These are phyloP conservation scores for Hondaea fermentalgiana DNA, from an alignment of 108 stramenopile species.

Conservation along the genomic window DNA sequence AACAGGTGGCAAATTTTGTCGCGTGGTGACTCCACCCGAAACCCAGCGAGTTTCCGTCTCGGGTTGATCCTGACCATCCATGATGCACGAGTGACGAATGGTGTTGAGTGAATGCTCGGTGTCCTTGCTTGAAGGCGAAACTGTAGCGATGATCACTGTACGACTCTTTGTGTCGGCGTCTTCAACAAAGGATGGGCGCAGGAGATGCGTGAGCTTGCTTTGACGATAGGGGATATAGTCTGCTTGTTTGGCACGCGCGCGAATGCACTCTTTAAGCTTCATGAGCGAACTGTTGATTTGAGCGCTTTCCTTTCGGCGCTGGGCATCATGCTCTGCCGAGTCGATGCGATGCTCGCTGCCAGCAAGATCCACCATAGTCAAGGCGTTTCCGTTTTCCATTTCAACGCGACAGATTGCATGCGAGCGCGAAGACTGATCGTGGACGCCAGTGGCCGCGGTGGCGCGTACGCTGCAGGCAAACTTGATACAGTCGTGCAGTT, in stretches of 20 bases:
- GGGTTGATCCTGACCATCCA: conserved; percentile 27
- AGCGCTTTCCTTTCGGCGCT: conserved; percentile 27
- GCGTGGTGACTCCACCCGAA: not conserved
- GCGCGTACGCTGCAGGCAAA: not conserved
- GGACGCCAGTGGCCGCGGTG: not conserved
- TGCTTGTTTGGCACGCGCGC: not conserved
- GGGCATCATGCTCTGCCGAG: conserved; percentile 21
- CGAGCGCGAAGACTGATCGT: conserved; percentile 9
- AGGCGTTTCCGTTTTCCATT: not conserved
- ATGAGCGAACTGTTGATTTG: conserved; percentile 27
- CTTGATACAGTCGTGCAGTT: not conserved
- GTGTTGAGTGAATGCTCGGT: conserved; percentile 38
- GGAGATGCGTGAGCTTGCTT: conserved; percentile 24
- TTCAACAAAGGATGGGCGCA: not conserved
- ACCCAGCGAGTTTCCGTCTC: not conserved
- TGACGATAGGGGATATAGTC: not conserved
- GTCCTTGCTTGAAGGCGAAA: conserved; percentile 30
- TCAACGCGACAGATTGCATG: conserved; percentile 6
- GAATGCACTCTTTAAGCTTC: conserved; percentile 32
- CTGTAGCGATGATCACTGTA: conserved; percentile 21
- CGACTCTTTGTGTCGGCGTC: not conserved
- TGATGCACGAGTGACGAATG: conserved; percentile 31
- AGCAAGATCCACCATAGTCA: conserved; percentile 30
- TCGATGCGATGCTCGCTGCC: conserved; percentile 33
- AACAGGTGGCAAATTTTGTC: not conserved